Conservation (phyloP, 2,329 filamentous ascomycete species). For the Paecilomyces variotii region DNA sequence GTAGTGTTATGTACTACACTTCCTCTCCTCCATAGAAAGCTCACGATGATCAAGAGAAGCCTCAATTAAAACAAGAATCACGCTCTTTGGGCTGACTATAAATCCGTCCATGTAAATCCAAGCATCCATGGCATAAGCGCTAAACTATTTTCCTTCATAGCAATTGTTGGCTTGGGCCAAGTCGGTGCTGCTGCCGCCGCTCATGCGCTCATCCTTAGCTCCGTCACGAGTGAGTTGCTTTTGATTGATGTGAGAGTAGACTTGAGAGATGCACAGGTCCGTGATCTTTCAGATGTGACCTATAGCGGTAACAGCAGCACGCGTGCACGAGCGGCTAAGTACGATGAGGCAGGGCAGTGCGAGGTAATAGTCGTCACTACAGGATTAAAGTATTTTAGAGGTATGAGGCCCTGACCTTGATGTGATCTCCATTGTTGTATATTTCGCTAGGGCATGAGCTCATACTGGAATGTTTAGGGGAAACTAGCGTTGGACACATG, state of each 20-base stretch:
- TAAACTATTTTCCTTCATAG: slow-evolving; percentile 24
- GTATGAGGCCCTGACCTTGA: slow-evolving; percentile 12
- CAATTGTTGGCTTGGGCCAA: slow-evolving; percentile 41
- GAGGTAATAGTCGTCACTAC: slow-evolving; percentile 50
- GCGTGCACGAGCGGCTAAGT: slow-evolving; percentile 37
- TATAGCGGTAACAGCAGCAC: slow-evolving; percentile 28
- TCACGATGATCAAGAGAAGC: too few relatives aligned
- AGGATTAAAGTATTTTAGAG: slow-evolving; percentile 42
- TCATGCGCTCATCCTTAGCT: slow-evolving; percentile 44
- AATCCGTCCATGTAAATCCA: too few relatives aligned
- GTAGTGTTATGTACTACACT: too few relatives aligned
- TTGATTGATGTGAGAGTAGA: slow-evolving; percentile 41
- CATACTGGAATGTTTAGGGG: slow-evolving; percentile 17
- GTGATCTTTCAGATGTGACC: slow-evolving; percentile 45
- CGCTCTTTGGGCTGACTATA: too few relatives aligned
- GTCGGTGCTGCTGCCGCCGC: slow-evolving; percentile 38
- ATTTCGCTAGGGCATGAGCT: not conserved
- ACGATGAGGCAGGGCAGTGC: slow-evolving; percentile 44
- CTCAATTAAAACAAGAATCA: too few relatives aligned
- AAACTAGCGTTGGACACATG: slow-evolving; percentile 40
- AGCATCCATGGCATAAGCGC: not conserved
- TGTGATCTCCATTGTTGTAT: too few relatives aligned
- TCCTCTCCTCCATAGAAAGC: too few relatives aligned
- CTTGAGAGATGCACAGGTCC: slow-evolving; percentile 42
- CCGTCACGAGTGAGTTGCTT: slow-evolving; percentile 45